Base-by-base conservation (phyloP, 805 yeast species). In the Lipomyces sp. region DNA sequence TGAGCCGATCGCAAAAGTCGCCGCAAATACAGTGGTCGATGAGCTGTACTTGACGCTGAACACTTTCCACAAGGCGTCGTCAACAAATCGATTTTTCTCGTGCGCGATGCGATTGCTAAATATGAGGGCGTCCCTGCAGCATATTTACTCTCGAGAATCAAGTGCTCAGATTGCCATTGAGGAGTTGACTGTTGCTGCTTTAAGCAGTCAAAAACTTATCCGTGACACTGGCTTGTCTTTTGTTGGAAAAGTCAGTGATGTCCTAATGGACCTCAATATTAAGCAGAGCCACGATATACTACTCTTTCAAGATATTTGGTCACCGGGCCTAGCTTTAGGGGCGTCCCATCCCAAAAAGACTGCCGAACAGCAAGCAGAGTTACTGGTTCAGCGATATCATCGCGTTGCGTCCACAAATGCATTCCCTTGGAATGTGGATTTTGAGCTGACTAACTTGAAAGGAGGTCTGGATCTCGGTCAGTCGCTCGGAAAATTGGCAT, bases 1-100 rank as follows among this genome's bases (percentile, higher is more conserved):
- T 82, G 94, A 90, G 67, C 99, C 99, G 0, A 88, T 88, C 18
- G 98, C 98, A 0, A 92, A 90, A 74, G 95, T 95, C 1, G 92
- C 92, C 50, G 96, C 98, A 0, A 85, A 89, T 45, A 87, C 92
- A 15, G 89, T 92, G 6, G 83, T 88, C 30, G 89, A 87, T 29
- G 87, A 89, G 0, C 84, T 91, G n/a, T 84, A 82, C 30, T 71
- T 91, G 45, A 85, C 85, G 59, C 69, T 89, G 7, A 84, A 84
- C 53, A 80, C 90, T 0, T 83, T 75, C n/a, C 78, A 79, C 58
- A 72, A 76, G 11, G 70, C 81, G 3, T 53, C 59, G 2, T 72
- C 72, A 4, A 63, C 65, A 24, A 24, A 24, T 7, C 51, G 80
- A 35, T 80, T 83, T 2, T 65, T 86, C 10, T 76, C 84, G 1